A percentile compares a stretch with the other conserved stretches of the same genome.
phyloP scores from a whole-genome alignment of 768 basidiomycete genomes.

The Brasilioporus rufonigricans region DNA sequence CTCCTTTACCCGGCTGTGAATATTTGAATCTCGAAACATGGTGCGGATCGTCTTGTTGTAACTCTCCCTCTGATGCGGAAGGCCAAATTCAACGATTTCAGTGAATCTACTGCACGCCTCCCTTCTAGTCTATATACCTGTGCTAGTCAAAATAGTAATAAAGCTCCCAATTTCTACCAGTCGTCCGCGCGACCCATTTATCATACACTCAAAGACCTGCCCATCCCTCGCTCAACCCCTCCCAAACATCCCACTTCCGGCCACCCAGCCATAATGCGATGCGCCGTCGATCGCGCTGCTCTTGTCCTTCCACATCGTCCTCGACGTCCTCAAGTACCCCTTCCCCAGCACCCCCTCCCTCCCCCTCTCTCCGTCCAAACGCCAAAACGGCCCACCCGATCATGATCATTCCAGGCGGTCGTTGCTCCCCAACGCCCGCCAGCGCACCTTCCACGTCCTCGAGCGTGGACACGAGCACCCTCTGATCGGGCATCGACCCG shows the following conservation, averaged over 20 bases:
- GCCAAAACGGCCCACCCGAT: conserved; percentile 90
- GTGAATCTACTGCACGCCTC: too few species aligned
- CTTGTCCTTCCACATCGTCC: conserved; percentile 18
- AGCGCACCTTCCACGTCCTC: too few species aligned
- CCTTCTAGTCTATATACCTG: too few species aligned
- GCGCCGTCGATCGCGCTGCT: conserved; percentile 37
- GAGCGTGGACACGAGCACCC: conserved; percentile 78
- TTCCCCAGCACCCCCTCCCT: conserved; percentile 59
- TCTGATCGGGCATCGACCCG: conserved; percentile 91
- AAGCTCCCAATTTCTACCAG: too few species aligned
- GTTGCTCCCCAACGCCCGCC: conserved; percentile 77
- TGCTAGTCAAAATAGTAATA: too few species aligned
- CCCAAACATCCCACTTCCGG: conserved; percentile 57
- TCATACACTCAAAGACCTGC: conserved; percentile 25
- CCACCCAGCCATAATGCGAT: conserved; percentile 59
- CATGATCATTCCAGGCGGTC: conserved; percentile 95
- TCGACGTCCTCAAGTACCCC: conserved; percentile 63
- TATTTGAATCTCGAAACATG: too few species aligned
- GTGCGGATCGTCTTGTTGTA: too few species aligned
- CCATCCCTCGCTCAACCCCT: conserved; percentile 57
- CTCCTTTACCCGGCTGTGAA: too few species aligned
- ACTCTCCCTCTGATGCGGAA: too few species aligned
- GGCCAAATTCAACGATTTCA: too few species aligned
- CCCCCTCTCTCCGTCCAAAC: conserved; percentile 35
- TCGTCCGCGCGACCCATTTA: too few species aligned